phyloP scores from a whole-genome alignment of 345 rosid genomes.

The Murraya paniculata region DNA sequence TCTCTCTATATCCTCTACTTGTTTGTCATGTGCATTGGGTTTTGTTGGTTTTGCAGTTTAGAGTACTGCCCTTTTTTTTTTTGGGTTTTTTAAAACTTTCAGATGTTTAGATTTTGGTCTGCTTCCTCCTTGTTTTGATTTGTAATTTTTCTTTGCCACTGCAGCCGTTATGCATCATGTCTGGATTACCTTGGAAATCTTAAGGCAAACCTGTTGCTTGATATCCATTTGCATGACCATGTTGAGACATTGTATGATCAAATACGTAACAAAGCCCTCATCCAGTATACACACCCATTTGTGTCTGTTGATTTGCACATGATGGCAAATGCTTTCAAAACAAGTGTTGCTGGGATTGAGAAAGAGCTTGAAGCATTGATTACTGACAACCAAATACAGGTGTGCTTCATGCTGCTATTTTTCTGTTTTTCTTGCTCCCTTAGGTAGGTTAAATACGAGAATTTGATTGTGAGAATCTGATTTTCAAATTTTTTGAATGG shows the following conservation, averaged over 20 bases:
- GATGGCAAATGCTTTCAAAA: slow-evolving; percentile 99
- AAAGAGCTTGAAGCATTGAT: slow-evolving; percentile 91
- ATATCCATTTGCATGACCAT: slow-evolving; percentile 92
- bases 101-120: background rate
- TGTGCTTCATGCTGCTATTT: slow-evolving; percentile 3
- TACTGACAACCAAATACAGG: slow-evolving; percentile 97
- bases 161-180: slow-evolving; percentile 94
- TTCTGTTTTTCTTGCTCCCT: background rate
- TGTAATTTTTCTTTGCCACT: slow-evolving; percentile 16
- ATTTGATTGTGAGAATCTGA: background rate
- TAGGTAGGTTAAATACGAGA: background rate
- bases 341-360: slow-evolving; percentile 75
- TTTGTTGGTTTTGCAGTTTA: background rate
- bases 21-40: background rate
- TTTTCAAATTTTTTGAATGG: background rate
- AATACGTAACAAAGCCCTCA: slow-evolving; percentile 90
- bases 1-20: background rate
- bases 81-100: too few species aligned
- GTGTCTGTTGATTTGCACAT: slow-evolving; percentile 88
- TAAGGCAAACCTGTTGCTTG: slow-evolving; percentile 75
- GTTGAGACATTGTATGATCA: slow-evolving; percentile 84
- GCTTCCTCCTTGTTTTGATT: background rate
- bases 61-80: background rate
- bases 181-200: slow-evolving; percentile 89
- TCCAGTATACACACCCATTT: slow-evolving; percentile 98